Base-by-base conservation (phyloP, 768 basidiomycete species). In the Russula emetica region DNA sequence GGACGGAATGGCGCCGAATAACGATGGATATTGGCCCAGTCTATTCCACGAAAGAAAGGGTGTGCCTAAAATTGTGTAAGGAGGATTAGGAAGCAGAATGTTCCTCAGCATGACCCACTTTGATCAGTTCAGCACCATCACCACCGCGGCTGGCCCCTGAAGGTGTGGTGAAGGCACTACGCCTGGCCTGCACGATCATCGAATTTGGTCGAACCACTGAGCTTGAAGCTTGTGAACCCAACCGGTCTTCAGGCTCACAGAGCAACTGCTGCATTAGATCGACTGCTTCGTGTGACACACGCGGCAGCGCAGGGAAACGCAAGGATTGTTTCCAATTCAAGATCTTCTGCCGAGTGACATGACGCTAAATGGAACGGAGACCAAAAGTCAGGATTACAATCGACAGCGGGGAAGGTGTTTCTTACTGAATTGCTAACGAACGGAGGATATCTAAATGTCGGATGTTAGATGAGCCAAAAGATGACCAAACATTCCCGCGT, bases 331-430 rank as follows among this genome's bases (percentile, higher is more conserved):
- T 87, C 94, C 95, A 98, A 78, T 94, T 94, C 70, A 98, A 79
- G 74, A 98, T 98, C 80, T 96, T 98, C 78, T 97, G 93, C 64
- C 95, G 83, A 60, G 95, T 98, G 71, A 93, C 85, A 76, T 96
- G 94, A 32, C 96, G 85, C 90, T 93, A 70, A 13, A 53, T 60
- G 16, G 49, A 55, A 55, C 61, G 67, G 66, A 65, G 58, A 40
- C 62, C 67, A 69, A 58, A 65, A 8, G 32, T 70, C 66, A 53
- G 58, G 38, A 52, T 16, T 51, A 22, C 40, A 32, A 36, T 11
- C 24, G 7, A 63, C n/a, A 30, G 32, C n/a, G 32, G 42, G 32
- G 42, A 40, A 14, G 22, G 26, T 34, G 16, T 52, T 22, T 53
- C 26, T 74, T 72, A 94, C 93, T 71, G 92, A 92, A 70, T 89